Conservation (phyloP, 495 filamentous ascomycete species). For the Chaetomium fimeti region DNA sequence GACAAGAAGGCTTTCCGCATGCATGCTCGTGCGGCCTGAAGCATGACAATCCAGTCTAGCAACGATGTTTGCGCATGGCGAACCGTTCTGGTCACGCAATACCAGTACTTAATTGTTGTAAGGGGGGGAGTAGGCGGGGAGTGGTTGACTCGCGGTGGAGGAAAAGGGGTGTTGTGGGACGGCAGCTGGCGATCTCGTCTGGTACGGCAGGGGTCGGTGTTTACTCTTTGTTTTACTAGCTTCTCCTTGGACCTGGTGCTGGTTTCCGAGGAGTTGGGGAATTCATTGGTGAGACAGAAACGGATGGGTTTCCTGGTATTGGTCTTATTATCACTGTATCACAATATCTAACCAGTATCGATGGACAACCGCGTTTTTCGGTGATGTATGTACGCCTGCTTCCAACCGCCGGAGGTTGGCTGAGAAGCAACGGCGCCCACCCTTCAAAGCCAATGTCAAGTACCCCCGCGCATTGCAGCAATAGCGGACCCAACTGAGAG, state of each 20-base stretch:
- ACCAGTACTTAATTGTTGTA: background rate
- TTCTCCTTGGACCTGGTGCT: background rate
- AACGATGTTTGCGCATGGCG: background rate
- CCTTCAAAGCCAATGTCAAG: background rate
- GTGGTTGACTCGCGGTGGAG: background rate
- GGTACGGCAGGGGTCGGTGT: background rate
- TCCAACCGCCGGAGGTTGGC: background rate
- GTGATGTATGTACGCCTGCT: background rate
- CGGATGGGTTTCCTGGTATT: constrained; percentile 12
- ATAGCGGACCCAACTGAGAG: no score
- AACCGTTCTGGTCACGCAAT: background rate
- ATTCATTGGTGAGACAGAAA: background rate
- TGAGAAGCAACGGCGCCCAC: no score
- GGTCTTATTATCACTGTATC: constrained; percentile 10
- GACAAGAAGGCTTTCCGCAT: constrained; percentile 24
- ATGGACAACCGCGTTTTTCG: background rate
- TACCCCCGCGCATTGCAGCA: background rate
- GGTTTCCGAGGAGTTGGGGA: constrained; percentile 5
- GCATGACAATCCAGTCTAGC: background rate
- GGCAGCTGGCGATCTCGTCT: background rate
- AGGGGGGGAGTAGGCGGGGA: background rate
- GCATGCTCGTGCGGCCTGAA: constrained; percentile 17
- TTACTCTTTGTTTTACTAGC: background rate
- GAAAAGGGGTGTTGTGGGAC: background rate
- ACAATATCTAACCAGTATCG: constrained; percentile 13